phyloP scores from a whole-genome alignment of 1,284 basidiomycete species.

The Tetrapyrgos nigripes region DNA sequence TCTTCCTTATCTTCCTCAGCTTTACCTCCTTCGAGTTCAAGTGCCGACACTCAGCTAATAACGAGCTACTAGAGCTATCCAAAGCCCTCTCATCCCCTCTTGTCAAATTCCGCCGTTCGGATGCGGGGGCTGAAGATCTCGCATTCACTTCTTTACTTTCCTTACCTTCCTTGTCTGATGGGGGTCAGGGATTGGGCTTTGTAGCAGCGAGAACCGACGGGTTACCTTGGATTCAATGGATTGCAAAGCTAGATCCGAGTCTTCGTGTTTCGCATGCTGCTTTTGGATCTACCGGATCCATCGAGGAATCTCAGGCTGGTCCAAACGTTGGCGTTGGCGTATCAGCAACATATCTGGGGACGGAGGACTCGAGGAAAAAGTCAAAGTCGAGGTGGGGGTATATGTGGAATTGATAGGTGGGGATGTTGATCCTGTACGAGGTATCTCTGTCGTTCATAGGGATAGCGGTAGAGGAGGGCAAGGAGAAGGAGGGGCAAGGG shows the following conservation, averaged over 20 bases:
- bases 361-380: no score
- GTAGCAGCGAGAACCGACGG: slow-evolving; percentile 63
- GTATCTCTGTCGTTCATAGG: slow-evolving; percentile 33
- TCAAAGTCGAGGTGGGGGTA: slow-evolving; percentile 36
- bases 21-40: background rate
- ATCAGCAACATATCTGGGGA: no score
- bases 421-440: slow-evolving; percentile 55
- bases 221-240: slow-evolving; percentile 59
- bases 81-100: slow-evolving; percentile 41
- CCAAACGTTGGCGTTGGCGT: no score
- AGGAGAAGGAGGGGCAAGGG: slow-evolving; percentile 3
- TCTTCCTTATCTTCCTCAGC: background rate
- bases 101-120: slow-evolving; percentile 58
- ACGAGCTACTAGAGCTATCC: background rate
- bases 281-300: no score
- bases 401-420: slow-evolving; percentile 50
- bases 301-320: no score
- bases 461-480: no score
- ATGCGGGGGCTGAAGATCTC: slow-evolving; percentile 63
- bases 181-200: slow-evolving; percentile 42
- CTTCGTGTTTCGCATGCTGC: no score
- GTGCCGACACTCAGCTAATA: slow-evolving; percentile 20
- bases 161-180: no score
- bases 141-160: slow-evolving; percentile 41
- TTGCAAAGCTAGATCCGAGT: slow-evolving; percentile 49